A percentile compares a stretch with the other conserved stretches of the same genome.
These are phyloP conservation scores for Corchorus capsularis DNA, from an alignment of 345 rosid species.

Conservation along the genomic window DNA sequence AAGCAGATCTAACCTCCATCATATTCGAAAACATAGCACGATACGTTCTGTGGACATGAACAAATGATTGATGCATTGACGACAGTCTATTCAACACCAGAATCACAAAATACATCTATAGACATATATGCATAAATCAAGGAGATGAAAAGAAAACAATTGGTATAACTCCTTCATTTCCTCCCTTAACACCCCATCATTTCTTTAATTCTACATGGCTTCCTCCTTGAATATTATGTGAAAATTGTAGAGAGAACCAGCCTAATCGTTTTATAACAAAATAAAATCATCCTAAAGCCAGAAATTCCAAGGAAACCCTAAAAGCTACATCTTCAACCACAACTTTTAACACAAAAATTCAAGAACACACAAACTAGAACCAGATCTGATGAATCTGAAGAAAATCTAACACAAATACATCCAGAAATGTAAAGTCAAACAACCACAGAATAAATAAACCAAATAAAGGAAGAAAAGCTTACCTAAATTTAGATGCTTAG, in stretches of 20 bases:
- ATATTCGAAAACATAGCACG: not conserved
- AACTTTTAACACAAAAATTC: not conserved
- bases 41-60: not conserved
- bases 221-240: not conserved
- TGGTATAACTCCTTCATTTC: not conserved
- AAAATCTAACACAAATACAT: not conserved
- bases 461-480: constrained; percentile 11
- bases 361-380: not conserved
- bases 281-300: not conserved
- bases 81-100: not conserved
- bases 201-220: not conserved
- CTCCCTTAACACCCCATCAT: not conserved
- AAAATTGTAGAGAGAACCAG: not conserved
- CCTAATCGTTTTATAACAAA: not conserved
- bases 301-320: not conserved
- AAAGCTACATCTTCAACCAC: constrained; percentile 2
- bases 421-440: not conserved
- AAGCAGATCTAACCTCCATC: not conserved
- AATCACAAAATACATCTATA: not conserved
- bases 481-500: constrained; percentile 26
- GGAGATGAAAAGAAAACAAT: not conserved
- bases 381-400: not conserved
- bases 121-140: not conserved
- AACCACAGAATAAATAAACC: not conserved
- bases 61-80: not conserved